Conservation (phyloP, 768 basidiomycete species). For the Mrakia gelida region DNA sequence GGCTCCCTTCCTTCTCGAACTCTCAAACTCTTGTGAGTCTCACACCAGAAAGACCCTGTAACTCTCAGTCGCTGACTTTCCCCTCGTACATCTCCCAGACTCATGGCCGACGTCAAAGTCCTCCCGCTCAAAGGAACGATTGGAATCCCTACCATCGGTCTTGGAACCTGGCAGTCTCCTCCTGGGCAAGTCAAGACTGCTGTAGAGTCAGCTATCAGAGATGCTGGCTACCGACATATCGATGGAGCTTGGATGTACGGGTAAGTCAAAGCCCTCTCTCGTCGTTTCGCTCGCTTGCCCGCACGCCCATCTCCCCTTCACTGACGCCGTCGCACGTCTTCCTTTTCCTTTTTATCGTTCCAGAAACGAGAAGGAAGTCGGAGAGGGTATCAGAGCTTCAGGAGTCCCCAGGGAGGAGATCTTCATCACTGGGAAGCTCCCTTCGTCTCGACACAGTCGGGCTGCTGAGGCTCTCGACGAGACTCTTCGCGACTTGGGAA, state of each 20-base stretch:
- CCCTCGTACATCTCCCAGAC: too few species aligned
- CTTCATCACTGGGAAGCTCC: conserved; percentile 62
- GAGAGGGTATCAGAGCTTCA: conserved; percentile 67
- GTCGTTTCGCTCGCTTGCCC: background rate
- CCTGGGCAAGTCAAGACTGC: conserved; percentile 68
- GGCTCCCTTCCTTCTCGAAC: too few species aligned
- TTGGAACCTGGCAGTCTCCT: conserved; percentile 48
- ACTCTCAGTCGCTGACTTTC: too few species aligned
- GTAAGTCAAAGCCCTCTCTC: conserved; percentile 37
- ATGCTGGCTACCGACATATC: conserved; percentile 61
- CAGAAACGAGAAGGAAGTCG: conserved; percentile 65
- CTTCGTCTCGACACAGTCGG: conserved; percentile 55
- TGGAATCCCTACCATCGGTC: conserved; percentile 48
- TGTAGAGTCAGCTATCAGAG: conserved; percentile 65
- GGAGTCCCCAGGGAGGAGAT: conserved; percentile 67
- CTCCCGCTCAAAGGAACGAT: background rate
- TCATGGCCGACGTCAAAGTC: background rate
- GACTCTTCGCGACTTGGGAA: conserved; percentile 63
- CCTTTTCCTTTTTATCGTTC: conserved; percentile 36
- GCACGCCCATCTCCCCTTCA: background rate
- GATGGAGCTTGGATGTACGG: conserved; percentile 65
- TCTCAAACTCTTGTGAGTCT: too few species aligned
- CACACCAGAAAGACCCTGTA: too few species aligned
- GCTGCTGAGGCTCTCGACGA: conserved; percentile 59
- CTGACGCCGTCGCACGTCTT: conserved; percentile 28